Conservation (phyloP, 2,329 filamentous ascomycete species). For the Trichoderma asperellum region DNA sequence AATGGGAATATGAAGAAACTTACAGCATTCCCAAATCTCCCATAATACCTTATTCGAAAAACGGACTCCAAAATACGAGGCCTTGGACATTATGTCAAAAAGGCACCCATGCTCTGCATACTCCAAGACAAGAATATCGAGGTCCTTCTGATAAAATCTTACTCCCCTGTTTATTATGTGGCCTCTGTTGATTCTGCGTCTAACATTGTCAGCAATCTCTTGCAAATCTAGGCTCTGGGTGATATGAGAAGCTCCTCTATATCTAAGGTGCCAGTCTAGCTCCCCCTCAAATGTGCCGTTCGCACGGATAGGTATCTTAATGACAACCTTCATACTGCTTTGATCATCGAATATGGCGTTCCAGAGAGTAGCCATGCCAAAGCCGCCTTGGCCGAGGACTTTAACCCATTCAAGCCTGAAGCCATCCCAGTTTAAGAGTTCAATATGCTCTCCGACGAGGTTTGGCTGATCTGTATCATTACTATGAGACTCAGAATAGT, state of each 20-base stretch:
- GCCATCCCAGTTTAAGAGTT: slow-evolving; percentile 28
- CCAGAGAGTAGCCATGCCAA: slow-evolving; percentile 30
- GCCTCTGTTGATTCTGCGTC: slow-evolving; percentile 13
- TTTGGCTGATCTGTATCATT: background rate
- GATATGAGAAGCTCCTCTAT: slow-evolving; percentile 36
- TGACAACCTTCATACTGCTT: slow-evolving; percentile 33
- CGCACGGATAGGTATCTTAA: slow-evolving; percentile 32
- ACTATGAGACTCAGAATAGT: background rate
- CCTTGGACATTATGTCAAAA: slow-evolving; percentile 30
- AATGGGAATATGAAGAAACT: slow-evolving; percentile 19
- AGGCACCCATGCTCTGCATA: slow-evolving; percentile 36
- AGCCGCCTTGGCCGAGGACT: slow-evolving; percentile 29
- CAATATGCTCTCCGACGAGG: background rate
- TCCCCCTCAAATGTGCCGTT: slow-evolving; percentile 21
- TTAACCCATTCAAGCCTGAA: slow-evolving; percentile 30
- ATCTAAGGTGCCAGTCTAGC: slow-evolving; percentile 35
- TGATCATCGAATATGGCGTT: slow-evolving; percentile 27
- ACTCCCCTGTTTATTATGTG: background rate
- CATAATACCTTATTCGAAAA: slow-evolving; percentile 36
- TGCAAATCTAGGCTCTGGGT: slow-evolving; percentile 37
- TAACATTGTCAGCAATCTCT: slow-evolving; percentile 27
- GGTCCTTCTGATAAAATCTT: slow-evolving; percentile 1
- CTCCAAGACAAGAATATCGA: slow-evolving; percentile 37
- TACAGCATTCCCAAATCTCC: slow-evolving; percentile 40
- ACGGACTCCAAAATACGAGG: slow-evolving; percentile 3